Evolutionary conservation across 2,329 filamentous ascomycete species (phyloP), one percentile per base, ranked within the genome.

Genomic region (Colletotrichum navitas): DNA sequence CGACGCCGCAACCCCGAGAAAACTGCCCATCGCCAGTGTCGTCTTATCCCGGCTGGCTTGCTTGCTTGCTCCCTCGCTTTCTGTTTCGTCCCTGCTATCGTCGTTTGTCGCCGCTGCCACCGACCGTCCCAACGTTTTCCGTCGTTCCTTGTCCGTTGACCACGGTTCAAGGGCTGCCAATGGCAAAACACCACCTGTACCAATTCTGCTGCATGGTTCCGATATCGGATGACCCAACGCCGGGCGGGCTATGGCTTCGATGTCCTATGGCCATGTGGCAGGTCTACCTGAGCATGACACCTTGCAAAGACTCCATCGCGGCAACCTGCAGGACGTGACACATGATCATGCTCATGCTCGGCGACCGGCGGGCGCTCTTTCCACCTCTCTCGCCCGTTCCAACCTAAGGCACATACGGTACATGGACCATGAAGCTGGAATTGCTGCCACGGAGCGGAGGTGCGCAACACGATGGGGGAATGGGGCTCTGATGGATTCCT

Each of bases 21-120:
- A 69, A 69, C 69, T 72, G 69, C 66, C 69, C 69, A 72, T 72
- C 41, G 52, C 45, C 69, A 72, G 54, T 60, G 45, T 63, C 64
- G 59, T 69, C 59, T 55, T 65, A 69, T 52, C 45, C 65, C 60
- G 32, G 65, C 47, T 36, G 54, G n/a, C 39, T 69, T 32, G 65
- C 49, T 61, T 63, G 29, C 59, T 54, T 16, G 34, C 39, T 41
- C 14, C 11, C 36, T 71, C 39, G 65, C 36, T 64, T 68, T 63
- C 45, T 4, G 41, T 21, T 51, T 29, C 47, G 41, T 52, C 18
- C 12, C 49, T 61, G 41, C 11, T 32, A 45, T 43, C 49, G 29
- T 55, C 61, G 68, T 68, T 63, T 71, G 55, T 61, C 36, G 47
- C 24, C 59, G 34, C 52, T 52, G 16, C 45, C 29, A 21, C 55